phyloP scores from a whole-genome alignment of 768 basidiomycete species.

The Lactarius hengduanensis region DNA sequence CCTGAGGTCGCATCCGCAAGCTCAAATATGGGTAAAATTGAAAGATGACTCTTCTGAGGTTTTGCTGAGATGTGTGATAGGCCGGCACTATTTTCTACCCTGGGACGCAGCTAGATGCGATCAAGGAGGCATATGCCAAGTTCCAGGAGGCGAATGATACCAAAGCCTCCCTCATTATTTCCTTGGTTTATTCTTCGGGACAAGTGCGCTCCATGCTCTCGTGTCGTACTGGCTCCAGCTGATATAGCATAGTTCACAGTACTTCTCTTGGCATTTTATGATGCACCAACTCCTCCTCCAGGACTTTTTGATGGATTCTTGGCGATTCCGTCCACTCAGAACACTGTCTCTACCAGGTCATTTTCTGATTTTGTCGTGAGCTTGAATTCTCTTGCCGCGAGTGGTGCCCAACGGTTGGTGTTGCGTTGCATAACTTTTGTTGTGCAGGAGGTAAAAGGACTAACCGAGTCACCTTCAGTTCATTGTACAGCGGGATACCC shows the following conservation, averaged over 20 bases:
- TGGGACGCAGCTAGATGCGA: background rate
- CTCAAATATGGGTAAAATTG: constrained; percentile 6
- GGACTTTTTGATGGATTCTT: constrained; percentile 29
- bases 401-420: background rate
- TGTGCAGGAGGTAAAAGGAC: background rate
- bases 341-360: background rate
- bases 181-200: background rate
- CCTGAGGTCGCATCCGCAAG: constrained; percentile 4
- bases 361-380: background rate
- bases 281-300: constrained; percentile 23
- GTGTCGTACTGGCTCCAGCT: background rate
- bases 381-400: background rate
- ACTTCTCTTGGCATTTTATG: constrained; percentile 22
- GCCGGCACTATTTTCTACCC: background rate
- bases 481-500: background rate
- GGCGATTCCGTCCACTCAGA: constrained; percentile 10
- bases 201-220: background rate
- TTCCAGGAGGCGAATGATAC: background rate
- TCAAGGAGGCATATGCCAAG: constrained; percentile 1
- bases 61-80: background rate
- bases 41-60: background rate
- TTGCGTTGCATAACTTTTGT: background rate
- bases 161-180: background rate
- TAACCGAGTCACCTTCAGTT: background rate
- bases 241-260: background rate